Evolutionary conservation across 768 basidiomycete species (phyloP), one percentile per base, ranked within the genome.

Genomic region (Psilocybe cubensis): DNA sequence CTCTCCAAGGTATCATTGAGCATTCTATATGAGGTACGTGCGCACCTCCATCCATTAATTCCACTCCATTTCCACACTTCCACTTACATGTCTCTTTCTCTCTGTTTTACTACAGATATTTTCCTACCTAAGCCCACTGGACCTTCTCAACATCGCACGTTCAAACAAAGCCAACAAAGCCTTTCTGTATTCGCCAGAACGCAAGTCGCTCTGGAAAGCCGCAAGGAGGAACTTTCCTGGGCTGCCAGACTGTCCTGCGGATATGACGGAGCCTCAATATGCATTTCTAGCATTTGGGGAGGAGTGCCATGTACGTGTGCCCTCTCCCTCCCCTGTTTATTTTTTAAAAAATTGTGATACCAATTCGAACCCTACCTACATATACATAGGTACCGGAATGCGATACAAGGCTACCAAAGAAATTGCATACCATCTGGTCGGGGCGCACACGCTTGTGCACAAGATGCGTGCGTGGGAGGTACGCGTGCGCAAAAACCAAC

Each of bases 61-160:
- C n/a, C n/a, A n/a, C n/a, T n/a, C n/a, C n/a, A n/a, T n/a, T n/a
- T n/a, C n/a, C n/a, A n/a, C n/a, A n/a, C n/a, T n/a, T n/a, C n/a
- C n/a, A n/a, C n/a, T n/a, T n/a, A n/a, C n/a, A n/a, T n/a, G n/a
- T n/a, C n/a, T n/a, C n/a, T n/a, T n/a, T n/a, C n/a, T n/a, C n/a
- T n/a, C n/a, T n/a, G n/a, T n/a, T n/a, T n/a, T n/a, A n/a, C n/a
- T n/a, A n/a, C n/a, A 73, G 71, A 75, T 83, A 48, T 76, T 83
- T 54, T 72, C 76, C 14, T 72, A 75, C 45, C 67, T 83, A 40
- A 68, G 71, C 42, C 82, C 81, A 4, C 47, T 76, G 27, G 81
- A 82, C 63, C 60, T 83, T 24, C 63, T 83, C 31, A 72, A 75
- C 52, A 69, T 83, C 25, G 63, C 79, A 20, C 76, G 79, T 44